phyloP scores from a whole-genome alignment of 192 early-diverging fungal genomes.

The Lunasporangiospora selenospora region DNA sequence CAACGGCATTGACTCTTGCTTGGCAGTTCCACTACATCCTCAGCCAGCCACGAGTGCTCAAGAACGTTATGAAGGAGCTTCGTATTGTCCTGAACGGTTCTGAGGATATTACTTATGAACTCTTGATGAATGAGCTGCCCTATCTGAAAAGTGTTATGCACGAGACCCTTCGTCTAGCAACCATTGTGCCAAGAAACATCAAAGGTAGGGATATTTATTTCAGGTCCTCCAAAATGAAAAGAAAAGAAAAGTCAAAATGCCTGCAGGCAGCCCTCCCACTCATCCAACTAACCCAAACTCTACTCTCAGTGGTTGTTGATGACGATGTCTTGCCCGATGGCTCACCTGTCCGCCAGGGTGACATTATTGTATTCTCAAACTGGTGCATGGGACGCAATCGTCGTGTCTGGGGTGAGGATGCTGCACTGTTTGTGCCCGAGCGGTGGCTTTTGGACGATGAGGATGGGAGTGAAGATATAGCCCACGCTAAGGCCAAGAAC shows the following conservation, averaged over 20 bases:
- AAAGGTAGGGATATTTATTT: too few species aligned
- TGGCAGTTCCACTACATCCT: slow-evolving; percentile 55
- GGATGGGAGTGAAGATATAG: slow-evolving; percentile 11
- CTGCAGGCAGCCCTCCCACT: too few species aligned
- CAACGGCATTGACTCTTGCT: slow-evolving; percentile 52
- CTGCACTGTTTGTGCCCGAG: slow-evolving; percentile 62
- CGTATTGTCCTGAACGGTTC: neutral
- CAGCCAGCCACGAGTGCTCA: slow-evolving; percentile 29
- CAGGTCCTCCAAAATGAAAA: too few species aligned
- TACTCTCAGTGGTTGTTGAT: slow-evolving; percentile 46
- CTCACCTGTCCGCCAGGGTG: slow-evolving; percentile 54
- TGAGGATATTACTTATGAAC: neutral
- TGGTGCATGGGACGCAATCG: slow-evolving; percentile 56
- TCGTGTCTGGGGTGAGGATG: slow-evolving; percentile 66
- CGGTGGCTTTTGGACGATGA: slow-evolving; percentile 56
- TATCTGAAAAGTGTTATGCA: slow-evolving; percentile 54
- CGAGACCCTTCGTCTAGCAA: slow-evolving; percentile 68
- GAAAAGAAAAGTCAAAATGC: too few species aligned
- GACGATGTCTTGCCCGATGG: slow-evolving; percentile 69
- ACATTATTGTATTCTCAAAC: slow-evolving; percentile 41
- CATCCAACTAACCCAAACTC: too few species aligned
- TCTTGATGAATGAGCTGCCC: slow-evolving; percentile 35
- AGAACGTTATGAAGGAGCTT: slow-evolving; percentile 24
- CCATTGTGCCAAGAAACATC: slow-evolving; percentile 60
- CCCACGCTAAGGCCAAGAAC: slow-evolving; percentile 45